These are phyloP conservation scores for Corynespora cassiicola DNA, from an alignment of 2,329 filamentous ascomycete species.

Conservation along the genomic window DNA sequence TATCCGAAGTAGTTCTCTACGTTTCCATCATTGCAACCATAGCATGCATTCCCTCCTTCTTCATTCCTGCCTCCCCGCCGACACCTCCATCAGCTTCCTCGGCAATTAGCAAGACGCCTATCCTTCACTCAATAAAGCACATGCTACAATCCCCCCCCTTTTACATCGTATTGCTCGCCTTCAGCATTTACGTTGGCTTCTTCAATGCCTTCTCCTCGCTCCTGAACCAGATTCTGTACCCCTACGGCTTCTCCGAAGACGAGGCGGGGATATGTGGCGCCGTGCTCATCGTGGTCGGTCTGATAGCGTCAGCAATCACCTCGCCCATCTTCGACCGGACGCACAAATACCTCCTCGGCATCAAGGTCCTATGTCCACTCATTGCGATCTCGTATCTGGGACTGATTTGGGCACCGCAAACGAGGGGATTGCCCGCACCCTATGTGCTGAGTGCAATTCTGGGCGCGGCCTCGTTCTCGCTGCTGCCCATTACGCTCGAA, in stretches of 20 bases:
- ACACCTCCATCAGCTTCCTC: conserved; percentile 77
- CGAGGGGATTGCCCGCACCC: conserved; percentile 67
- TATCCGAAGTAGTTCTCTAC: conserved; percentile 85
- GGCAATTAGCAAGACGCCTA: conserved; percentile 59
- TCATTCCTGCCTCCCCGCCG: conserved; percentile 78
- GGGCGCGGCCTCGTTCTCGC: conserved; percentile 78
- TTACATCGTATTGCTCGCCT: conserved; percentile 83
- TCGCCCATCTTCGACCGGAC: conserved; percentile 85
- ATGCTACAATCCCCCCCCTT: conserved; percentile 69
- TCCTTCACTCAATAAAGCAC: conserved; percentile 57
- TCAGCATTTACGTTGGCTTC: conserved; percentile 82
- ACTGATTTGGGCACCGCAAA: conserved; percentile 80
- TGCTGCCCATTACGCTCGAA: conserved; percentile 86
- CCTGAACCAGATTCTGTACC: conserved; percentile 86
- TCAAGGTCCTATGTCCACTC: conserved; percentile 77
- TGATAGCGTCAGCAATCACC: conserved; percentile 76
- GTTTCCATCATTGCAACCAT: conserved; percentile 80
- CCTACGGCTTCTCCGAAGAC: conserved; percentile 83
- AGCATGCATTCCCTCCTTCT: conserved; percentile 76
- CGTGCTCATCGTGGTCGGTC: conserved; percentile 85
- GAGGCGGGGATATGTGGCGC: conserved; percentile 90
- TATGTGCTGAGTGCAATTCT: conserved; percentile 78
- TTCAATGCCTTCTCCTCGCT: conserved; percentile 93
- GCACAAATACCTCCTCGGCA: conserved; percentile 76
- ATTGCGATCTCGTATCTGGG: conserved; percentile 75